These are phyloP conservation scores for Parmelia sp. DNA, from an alignment of 495 filamentous ascomycete genomes.

Conservation along the genomic window DNA sequence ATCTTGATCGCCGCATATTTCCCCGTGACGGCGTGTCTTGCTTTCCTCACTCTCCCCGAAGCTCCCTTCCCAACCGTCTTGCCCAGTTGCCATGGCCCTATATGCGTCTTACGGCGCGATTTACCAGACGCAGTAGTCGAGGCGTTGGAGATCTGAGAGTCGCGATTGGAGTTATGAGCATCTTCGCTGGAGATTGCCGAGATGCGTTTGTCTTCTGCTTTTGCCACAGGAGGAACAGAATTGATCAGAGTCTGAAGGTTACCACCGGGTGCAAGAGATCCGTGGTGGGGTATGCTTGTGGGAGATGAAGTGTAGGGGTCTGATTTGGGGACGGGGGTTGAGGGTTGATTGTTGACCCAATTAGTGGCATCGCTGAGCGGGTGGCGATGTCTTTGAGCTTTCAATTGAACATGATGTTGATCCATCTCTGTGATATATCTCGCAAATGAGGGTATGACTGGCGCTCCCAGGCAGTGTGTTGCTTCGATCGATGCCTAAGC, in stretches of 20 bases:
- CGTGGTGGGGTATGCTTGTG: conserved; percentile 34
- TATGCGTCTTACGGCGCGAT: conserved; percentile 64
- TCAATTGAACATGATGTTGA: neutral
- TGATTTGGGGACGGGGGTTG: conserved; percentile 15
- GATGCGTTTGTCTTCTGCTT: conserved; percentile 47
- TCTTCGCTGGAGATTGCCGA: conserved; percentile 50
- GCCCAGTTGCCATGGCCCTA: conserved; percentile 87
- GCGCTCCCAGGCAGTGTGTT: neutral
- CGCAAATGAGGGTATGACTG: neutral
- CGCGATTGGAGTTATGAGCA: conserved; percentile 51
- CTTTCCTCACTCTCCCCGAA: conserved; percentile 75
- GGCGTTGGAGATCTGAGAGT: conserved; percentile 64
- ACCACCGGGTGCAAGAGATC: conserved; percentile 38
- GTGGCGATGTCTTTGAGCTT: conserved; percentile 32
- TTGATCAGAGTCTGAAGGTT: conserved; percentile 26
- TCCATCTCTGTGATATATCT: neutral
- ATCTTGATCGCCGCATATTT: conserved; percentile 82
- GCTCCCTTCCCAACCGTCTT: conserved; percentile 79
- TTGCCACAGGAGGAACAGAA: conserved; percentile 29
- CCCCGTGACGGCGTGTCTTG: conserved; percentile 65
- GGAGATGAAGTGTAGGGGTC: conserved; percentile 20
- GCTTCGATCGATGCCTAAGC: neutral
- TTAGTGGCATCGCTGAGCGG: conserved; percentile 46
- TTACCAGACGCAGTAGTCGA: conserved; percentile 57
- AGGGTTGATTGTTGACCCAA: conserved; percentile 38